Conservation (phyloP, 1,139 yeast species). For the Taiozyma sp. region DNA sequence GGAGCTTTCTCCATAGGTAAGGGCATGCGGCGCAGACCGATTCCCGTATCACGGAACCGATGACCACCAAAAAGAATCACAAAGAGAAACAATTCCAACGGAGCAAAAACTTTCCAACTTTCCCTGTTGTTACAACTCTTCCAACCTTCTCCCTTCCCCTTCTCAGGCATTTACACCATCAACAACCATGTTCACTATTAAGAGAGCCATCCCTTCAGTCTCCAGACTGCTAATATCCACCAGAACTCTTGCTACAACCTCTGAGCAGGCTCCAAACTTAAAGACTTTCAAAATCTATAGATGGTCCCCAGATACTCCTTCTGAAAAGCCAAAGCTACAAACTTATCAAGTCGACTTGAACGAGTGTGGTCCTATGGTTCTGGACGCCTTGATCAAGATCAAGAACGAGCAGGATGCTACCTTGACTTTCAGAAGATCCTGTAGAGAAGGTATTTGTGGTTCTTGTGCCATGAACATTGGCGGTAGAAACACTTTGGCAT, state of each 20-base stretch:
- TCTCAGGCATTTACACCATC: not conserved
- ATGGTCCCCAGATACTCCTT: conserved; percentile 98
- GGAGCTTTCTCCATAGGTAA: conserved; percentile 11
- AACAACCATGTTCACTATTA: conserved; percentile 6
- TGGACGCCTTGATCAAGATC: conserved; percentile 91
- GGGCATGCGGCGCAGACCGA: conserved; percentile 15
- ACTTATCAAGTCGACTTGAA: conserved; percentile 80
- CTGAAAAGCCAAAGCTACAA: conserved; percentile 83
- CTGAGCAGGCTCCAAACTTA: conserved; percentile 42
- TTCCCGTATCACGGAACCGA: conserved; percentile 20
- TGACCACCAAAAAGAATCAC: conserved; percentile 11
- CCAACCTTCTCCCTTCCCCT: too few species aligned
- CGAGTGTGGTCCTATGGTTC: conserved; percentile 95
- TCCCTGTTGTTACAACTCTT: too few species aligned
- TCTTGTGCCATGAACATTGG: conserved; percentile 99
- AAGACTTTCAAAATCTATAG: conserved; percentile 92
- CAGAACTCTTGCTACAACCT: conserved; percentile 21
- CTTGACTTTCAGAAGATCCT: conserved; percentile 93
- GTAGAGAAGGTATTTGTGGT: conserved; percentile 99
- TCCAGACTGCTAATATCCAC: conserved; percentile 3
- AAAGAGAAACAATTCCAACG: not conserved
- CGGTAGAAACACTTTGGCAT: conserved; percentile 94
- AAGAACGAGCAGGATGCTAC: conserved; percentile 96
- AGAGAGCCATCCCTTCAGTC: conserved; percentile 10
- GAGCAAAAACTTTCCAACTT: not conserved